These are phyloP conservation scores for Metschnikowia reukaufii DNA, from an alignment of 805 yeast species.

Conservation along the genomic window DNA sequence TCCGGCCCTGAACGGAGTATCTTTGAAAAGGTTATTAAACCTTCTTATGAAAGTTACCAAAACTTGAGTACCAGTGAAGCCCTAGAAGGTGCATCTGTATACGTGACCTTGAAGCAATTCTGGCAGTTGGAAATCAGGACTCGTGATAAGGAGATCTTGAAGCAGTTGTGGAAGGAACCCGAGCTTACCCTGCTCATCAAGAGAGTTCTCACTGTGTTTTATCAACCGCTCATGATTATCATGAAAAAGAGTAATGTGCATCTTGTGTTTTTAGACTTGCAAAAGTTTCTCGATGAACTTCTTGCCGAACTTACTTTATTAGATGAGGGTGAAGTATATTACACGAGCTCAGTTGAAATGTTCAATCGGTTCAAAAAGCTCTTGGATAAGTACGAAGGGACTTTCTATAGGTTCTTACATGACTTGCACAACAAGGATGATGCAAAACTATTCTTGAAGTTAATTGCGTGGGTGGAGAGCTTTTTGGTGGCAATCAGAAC, in stretches of 20 bases:
- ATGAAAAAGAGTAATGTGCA: conserved; percentile 68
- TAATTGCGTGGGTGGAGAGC: conserved; percentile 72
- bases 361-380: conserved; percentile 66
- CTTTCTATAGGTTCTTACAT: conserved; percentile 74
- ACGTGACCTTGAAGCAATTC: conserved; percentile 56
- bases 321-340: conserved; percentile 54
- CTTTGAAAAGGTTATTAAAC: conserved; percentile 13
- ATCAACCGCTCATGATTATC: conserved; percentile 69
- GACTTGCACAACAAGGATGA: conserved; percentile 79
- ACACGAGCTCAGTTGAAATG: conserved; percentile 52
- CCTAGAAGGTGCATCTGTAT: conserved; percentile 33
- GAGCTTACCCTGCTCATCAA: conserved; percentile 74
- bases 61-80: conserved; percentile 15
- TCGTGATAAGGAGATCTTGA: conserved; percentile 73
- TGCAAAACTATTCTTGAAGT: conserved; percentile 64
- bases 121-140: conserved; percentile 64
- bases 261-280: conserved; percentile 50
- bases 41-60: conserved; percentile 25
- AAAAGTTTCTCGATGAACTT: conserved; percentile 48
- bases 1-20: conserved; percentile 5
- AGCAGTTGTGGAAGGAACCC: conserved; percentile 82
- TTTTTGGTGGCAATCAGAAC: conserved; percentile 62
- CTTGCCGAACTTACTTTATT: conserved; percentile 63
- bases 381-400: conserved; percentile 68
- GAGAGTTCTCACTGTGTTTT: conserved; percentile 68